Base-by-base conservation (phyloP, 495 filamentous ascomycete species). In the Hypoxylon fuscum region DNA sequence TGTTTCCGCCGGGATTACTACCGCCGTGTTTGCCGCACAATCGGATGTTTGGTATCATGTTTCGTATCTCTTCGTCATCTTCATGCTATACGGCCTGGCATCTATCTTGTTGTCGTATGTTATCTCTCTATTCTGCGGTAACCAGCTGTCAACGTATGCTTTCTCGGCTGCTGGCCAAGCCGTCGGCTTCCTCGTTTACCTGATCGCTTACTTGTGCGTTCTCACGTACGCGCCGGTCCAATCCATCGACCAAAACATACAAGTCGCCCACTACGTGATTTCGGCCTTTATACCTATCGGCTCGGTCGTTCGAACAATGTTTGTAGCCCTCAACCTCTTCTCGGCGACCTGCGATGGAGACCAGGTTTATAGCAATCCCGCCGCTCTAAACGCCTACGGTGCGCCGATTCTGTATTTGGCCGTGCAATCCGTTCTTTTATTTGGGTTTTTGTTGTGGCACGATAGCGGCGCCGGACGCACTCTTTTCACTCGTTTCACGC, bases 301-400 rank as follows among this genome's bases (percentile, higher is more conserved):
- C 17, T 90, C 83, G 21, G 79, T 94, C 5, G 72, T 85, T 22
- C 78, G 91, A 34, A 80, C 90, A 0, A 67, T 96, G 43, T 90
- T 94, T 62, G 70, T 93, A 5, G 76, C 88, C 2, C 78, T 96
- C 38, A 96, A 96, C 68, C 76, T 91, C 15, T 96, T 96, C 77
- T 87, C 85, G 0, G 76, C 88, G 0, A 76, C 87, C 29, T 96
- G 92, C 64, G 78, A 83, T 18, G 89, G 81, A 25, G 76, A 86
- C 18, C 34, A 78, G 12, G 72, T 90, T 18, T 84, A 86, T 10
- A 74, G 81, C 1, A 88, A 93, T 68, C 89, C 91, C 0, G 91
- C 85, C 5, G 84, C 78, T 2, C 86, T 95, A 43, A 80, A 79
- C 1, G 79, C 89, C 38, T 96, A 88, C 62, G 90, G 90, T 34